Base-by-base conservation (phyloP, 352 stramenopile species). In the Phytophthora kernoviae region DNA sequence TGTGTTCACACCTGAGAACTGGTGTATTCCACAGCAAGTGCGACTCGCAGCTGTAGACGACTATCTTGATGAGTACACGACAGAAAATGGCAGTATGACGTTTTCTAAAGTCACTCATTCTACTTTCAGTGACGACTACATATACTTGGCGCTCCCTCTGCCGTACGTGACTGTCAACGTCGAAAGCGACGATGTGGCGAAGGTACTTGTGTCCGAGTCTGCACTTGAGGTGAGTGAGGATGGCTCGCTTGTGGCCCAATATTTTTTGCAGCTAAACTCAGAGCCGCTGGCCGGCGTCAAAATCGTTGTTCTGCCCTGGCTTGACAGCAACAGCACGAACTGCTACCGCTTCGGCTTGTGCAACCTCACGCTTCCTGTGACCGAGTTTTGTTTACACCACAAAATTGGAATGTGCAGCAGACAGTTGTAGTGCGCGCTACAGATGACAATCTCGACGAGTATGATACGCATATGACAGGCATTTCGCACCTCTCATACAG, bases 281-380 rank as follows among this genome's bases (percentile, higher is more conserved):
- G 84, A 93, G 58, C 84, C 84, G 14, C 63, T 87, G 0, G 74
- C 80, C 6, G 47, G 75, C 15, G 84, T 93, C 8, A 77, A 75
- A 8, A 77, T 93, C 42, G 62, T 90, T 14, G 79, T 81, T 15
- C 49, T 88, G 0, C 84, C 84, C 0, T 93, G 81, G 79, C 64
- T 91, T 1, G 75, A 90, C n/a, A 63, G 56, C 5, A 50, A 68
- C 1, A 73, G 75, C n/a, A 90, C 79, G 0, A 59, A 77, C 21
- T 93, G 84, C 50, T 93, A 93, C 21, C 79, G 84, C 3, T 91
- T 91, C 39, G 78, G 70, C 0, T 36, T 90, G 1, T 93, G 84
- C 46, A 93, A 93, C 44, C 30, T 90, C 33, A 93, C 84, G 3
- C 59, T 93, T 6, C 67, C 68, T 0, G 53, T 79, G 6, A 62